These are phyloP conservation scores for Beauveria sp. DNA, from an alignment of 2,329 filamentous ascomycete species.

Conservation along the genomic window DNA sequence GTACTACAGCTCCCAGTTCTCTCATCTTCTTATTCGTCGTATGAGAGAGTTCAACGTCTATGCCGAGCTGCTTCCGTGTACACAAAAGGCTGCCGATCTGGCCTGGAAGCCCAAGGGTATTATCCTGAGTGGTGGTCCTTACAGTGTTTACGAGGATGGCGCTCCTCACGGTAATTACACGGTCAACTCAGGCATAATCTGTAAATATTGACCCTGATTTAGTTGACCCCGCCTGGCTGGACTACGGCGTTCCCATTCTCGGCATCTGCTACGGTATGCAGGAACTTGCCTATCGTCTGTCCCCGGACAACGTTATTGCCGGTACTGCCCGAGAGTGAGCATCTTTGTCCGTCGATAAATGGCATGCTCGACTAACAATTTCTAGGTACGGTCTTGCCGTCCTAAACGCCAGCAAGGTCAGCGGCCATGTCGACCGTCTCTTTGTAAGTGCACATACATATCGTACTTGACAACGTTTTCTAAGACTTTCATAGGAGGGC, in stretches of 20 bases:
- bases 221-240: constrained; percentile 74
- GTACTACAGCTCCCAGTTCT: constrained; percentile 47
- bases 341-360: rapidly evolving
- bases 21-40: constrained; percentile 66
- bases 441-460: constrained; percentile 39
- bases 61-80: constrained; percentile 83
- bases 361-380: not conserved
- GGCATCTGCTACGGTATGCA: constrained; percentile 35
- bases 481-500: not conserved
- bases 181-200: not conserved
- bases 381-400: constrained; percentile 61
- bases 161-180: constrained; percentile 40
- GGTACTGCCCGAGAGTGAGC: constrained; percentile 14
- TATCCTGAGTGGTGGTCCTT: constrained; percentile 48
- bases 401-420: constrained; percentile 51
- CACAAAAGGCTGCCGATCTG: constrained; percentile 70
- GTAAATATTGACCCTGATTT: constrained; percentile 29
- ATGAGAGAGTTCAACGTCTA: constrained; percentile 75
- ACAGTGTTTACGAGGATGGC: constrained; percentile 72
- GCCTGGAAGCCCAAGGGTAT: constrained; percentile 77
- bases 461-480: not conserved
- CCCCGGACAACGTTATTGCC: constrained; percentile 50
- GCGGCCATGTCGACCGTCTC: constrained; percentile 63
- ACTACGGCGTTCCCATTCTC: constrained; percentile 57
- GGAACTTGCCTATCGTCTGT: constrained; percentile 60